Evolutionary conservation across 108 stramenopile genomes (phyloP).

Genomic region (Asterionellopsis glacialis): DNA sequence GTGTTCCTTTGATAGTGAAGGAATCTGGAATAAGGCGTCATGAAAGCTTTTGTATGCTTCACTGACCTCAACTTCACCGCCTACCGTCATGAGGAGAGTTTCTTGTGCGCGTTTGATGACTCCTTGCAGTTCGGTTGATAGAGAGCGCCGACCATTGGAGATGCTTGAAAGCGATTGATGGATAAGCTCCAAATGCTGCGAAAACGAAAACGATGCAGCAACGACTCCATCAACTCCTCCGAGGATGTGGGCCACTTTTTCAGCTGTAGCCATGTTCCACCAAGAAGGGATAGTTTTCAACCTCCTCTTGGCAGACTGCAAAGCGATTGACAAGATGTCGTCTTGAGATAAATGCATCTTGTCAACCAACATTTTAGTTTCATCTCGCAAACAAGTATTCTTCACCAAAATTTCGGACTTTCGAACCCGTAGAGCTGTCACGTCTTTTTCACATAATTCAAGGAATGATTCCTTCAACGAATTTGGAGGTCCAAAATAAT

Average conservation of each 20-base stretch:
- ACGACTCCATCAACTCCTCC: constrained; percentile 18
- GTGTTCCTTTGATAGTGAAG: constrained; percentile 67
- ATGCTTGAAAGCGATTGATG: constrained; percentile 24
- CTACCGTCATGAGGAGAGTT: constrained; percentile 61
- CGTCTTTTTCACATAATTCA: constrained; percentile 46
- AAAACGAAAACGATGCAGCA: constrained; percentile 20
- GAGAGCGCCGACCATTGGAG: constrained; percentile 33
- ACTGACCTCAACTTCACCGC: constrained; percentile 57
- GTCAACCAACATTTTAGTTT: constrained; percentile 18
- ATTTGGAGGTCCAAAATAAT: constrained; percentile 1
- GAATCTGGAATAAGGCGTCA: constrained; percentile 67
- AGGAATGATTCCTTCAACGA: constrained; percentile 20
- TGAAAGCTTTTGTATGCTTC: constrained; percentile 73
- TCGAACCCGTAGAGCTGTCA: constrained; percentile 44
- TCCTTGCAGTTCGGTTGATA: constrained; percentile 38
- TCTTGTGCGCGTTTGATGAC: constrained; percentile 65
- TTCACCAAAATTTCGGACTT: constrained; percentile 51
- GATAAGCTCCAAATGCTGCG: constrained; percentile 43
- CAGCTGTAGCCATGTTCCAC: constrained; percentile 32
- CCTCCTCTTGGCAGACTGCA: constrained; percentile 1
- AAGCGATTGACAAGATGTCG: constrained; percentile 31
- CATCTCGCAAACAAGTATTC: constrained; percentile 30
- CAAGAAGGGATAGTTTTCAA: constrained; percentile 21
- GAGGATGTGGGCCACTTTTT: constrained; percentile 15
- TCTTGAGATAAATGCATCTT: constrained; percentile 50